Evolutionary conservation across 2,329 filamentous ascomycete species (phyloP), one percentile per base, ranked within the genome.

Genomic region (Zymoseptoria passerinii): DNA sequence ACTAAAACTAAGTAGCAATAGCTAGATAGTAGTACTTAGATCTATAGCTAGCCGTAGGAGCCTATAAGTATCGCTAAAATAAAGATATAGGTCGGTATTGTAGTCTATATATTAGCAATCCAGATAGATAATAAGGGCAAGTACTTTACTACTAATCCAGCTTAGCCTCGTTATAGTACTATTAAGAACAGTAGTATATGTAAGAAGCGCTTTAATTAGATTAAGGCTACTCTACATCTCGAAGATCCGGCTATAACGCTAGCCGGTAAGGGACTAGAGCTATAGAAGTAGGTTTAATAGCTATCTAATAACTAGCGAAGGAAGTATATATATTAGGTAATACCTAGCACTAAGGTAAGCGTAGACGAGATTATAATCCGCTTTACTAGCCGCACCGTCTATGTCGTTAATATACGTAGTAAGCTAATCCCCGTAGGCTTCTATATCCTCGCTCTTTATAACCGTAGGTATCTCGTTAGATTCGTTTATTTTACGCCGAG

Each of bases 51-150:
- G 4, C 5, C 6, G 6, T 54, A 49, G 53, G 48, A 54, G 53
- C 53, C 40, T 44, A 23, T 54, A 48, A 27, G 7, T 27, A 20
- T 19, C 5, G 10, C 27, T 20, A 54, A 27, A 4, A 49, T 54
- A 49, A 54, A 54, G 53, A 48, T 54, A 10, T 54, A 20, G 18
- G 5, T 54, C 7, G 19, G 19, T 18, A 19, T 54, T 13, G 6
- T 54, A 5, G 16, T 54, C n/a, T 54, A 54, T 48, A 54, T 54
- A 28, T 54, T 54, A 54, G 53, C 9, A 13, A 20, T 54, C 9
- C 23, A 48, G 19, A 54, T 54, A 54, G 35, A 48, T 27, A 44
- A 54, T 54, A 54, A 54, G 20, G 29, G 3, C 3, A 13, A 35
- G 9, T 35, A 35, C 29, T 35, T 10, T 23, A 23, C 23, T 23